These are phyloP conservation scores for Xylaria curta DNA, from an alignment of 495 filamentous ascomycete genomes.

Conservation along the genomic window DNA sequence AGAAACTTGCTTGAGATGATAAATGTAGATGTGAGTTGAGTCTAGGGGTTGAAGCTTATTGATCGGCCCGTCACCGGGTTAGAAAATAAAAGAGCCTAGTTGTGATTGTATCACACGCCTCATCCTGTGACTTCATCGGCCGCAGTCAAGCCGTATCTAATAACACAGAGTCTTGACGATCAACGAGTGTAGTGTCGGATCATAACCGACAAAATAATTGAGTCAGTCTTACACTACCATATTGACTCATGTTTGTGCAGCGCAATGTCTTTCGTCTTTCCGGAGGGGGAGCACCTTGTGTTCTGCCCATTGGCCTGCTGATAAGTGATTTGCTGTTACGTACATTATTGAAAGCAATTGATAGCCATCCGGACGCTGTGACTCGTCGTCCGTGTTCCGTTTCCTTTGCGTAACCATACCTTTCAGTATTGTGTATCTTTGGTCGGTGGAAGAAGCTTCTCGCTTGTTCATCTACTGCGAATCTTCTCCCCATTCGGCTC, in stretches of 20 bases:
- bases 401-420: neutral
- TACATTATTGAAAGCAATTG: neutral
- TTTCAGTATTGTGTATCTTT: neutral
- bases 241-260: neutral
- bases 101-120: neutral
- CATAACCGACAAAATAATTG: neutral
- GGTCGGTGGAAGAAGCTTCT: neutral
- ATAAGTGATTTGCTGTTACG: neutral
- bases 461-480: neutral
- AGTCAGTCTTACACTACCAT: neutral
- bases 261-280: neutral
- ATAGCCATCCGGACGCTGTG: neutral
- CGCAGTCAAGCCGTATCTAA: neutral
- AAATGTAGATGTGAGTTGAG: neutral
- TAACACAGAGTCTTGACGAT: neutral
- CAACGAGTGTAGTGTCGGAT: neutral
- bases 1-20: slow-evolving; percentile 17
- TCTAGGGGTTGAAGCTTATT: neutral
- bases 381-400: neutral
- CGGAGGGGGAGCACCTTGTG: neutral
- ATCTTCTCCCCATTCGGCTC: neutral
- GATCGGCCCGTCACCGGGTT: neutral
- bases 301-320: neutral
- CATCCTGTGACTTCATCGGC: neutral
- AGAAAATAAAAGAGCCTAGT: neutral